These are phyloP conservation scores for Plasmodium yoelii DNA, from an alignment of 169 alveolate species.

Conservation along the genomic window DNA sequence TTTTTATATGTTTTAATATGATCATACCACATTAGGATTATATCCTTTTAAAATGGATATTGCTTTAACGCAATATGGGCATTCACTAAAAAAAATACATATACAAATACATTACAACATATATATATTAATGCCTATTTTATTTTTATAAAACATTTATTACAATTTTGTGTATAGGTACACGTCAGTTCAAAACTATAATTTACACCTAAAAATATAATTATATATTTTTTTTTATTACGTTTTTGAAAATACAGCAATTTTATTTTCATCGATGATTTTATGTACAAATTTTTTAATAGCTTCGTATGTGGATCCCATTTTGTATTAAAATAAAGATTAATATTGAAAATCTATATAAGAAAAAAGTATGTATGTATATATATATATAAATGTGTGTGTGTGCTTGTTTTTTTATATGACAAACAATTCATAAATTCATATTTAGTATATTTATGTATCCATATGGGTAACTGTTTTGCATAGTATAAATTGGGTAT, in stretches of 20 bases:
- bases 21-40: slow-evolving; percentile 20
- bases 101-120: background rate
- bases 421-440: no score
- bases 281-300: slow-evolving; percentile 45
- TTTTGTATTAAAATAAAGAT: slow-evolving; percentile 10
- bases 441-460: no score
- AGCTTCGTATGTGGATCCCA: slow-evolving; percentile 37
- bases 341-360: background rate
- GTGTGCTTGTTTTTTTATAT: background rate
- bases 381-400: background rate
- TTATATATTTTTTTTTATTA: background rate
- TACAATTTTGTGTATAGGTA: no score
- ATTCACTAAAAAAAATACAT: slow-evolving; percentile 29
- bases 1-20: background rate
- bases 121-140: background rate
- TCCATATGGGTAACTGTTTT: no score
- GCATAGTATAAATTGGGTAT: no score
- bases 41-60: slow-evolving; percentile 59
- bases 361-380: background rate
- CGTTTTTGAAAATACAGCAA: slow-evolving; percentile 69
- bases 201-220: no score
- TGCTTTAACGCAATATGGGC: slow-evolving; percentile 70
- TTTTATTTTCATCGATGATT: slow-evolving; percentile 46
- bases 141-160: background rate
- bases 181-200: no score